phyloP scores from a whole-genome alignment of 2,329 filamentous ascomycete genomes.

The Talaromyces sp. region DNA sequence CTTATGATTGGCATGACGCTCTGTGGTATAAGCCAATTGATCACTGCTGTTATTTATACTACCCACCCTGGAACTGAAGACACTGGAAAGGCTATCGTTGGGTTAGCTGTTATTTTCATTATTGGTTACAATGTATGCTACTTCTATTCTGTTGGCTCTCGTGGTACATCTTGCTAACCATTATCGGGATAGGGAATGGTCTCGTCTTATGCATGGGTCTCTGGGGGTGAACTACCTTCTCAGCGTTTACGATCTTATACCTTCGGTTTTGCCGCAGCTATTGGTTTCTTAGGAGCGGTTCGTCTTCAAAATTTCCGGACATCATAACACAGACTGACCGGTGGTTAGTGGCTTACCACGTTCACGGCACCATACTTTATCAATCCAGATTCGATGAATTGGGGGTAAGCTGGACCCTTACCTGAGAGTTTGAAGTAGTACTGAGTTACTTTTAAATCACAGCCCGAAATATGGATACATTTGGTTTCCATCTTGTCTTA shows the following conservation, averaged over 20 bases:
- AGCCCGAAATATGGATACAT: slow-evolving; percentile 55
- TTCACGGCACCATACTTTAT: slow-evolving; percentile 61
- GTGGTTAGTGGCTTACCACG: slow-evolving; percentile 49
- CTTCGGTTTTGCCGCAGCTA: slow-evolving; percentile 53
- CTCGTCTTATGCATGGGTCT: slow-evolving; percentile 56
- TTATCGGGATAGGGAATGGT: slow-evolving; percentile 35
- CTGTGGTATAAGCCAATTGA: slow-evolving; percentile 54
- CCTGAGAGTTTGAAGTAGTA: neutral
- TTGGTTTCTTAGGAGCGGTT: slow-evolving; percentile 52
- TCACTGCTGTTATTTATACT: slow-evolving; percentile 53
- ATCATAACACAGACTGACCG: neutral
- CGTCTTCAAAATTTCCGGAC: neutral
- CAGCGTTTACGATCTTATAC: slow-evolving; percentile 56
- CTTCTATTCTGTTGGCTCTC: neutral
- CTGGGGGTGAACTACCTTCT: slow-evolving; percentile 55
- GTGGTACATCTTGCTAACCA: slow-evolving; percentile 20
- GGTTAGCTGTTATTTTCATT: slow-evolving; percentile 28
- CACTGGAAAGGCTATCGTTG: slow-evolving; percentile 45
- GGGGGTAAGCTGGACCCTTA: slow-evolving; percentile 38
- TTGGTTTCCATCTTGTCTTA: slow-evolving; percentile 40
- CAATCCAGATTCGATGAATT: slow-evolving; percentile 52
- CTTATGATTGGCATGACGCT: slow-evolving; percentile 50
- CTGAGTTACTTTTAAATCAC: neutral
- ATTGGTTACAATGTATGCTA: neutral
- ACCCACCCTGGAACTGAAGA: slow-evolving; percentile 34